phyloP scores from a whole-genome alignment of 2,329 filamentous ascomycete genomes.

The Pezizomycotina sp. region DNA sequence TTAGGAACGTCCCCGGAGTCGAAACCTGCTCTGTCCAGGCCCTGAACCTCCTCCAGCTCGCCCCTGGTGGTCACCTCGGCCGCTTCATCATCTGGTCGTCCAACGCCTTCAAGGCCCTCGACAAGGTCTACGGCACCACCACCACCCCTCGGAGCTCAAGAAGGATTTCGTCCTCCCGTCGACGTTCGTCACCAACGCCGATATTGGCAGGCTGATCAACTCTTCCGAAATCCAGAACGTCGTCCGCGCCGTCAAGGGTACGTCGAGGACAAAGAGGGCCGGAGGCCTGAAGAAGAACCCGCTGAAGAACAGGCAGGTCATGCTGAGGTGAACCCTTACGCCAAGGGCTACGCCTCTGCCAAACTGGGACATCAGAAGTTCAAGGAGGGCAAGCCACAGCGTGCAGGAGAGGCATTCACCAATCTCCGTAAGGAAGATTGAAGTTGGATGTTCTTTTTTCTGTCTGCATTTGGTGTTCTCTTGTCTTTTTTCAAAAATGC shows the following conservation, averaged over 20 bases:
- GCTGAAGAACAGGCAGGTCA: constrained; percentile 94
- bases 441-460: constrained; percentile 5
- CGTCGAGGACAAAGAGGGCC: constrained; percentile 73
- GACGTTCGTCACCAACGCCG: constrained; percentile 83
- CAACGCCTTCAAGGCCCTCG: constrained; percentile 85
- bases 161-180: constrained; percentile 96
- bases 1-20: constrained; percentile 98
- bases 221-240: constrained; percentile 95
- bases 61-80: constrained; percentile 94
- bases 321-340: constrained; percentile 98
- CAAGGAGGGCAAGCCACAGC: constrained; percentile 43
- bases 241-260: constrained; percentile 78
- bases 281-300: constrained; percentile 99
- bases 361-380: constrained; percentile 59
- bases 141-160: constrained; percentile 84
- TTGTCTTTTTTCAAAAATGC: neutral
- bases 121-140: constrained; percentile 91
- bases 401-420: constrained; percentile 4
- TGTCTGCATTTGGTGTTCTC: constrained; percentile 4
- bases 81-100: constrained; percentile 99
- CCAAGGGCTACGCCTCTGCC: constrained; percentile 72
- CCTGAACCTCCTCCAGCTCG: constrained; percentile 98
- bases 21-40: constrained; percentile 90
- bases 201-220: constrained; percentile 97
- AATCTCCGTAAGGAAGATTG: constrained; percentile 10